Evolutionary conservation across 257 asterid genomes (phyloP), one percentile per base, ranked within the genome.

Genomic region (Rauvolfia tetraphylla): DNA sequence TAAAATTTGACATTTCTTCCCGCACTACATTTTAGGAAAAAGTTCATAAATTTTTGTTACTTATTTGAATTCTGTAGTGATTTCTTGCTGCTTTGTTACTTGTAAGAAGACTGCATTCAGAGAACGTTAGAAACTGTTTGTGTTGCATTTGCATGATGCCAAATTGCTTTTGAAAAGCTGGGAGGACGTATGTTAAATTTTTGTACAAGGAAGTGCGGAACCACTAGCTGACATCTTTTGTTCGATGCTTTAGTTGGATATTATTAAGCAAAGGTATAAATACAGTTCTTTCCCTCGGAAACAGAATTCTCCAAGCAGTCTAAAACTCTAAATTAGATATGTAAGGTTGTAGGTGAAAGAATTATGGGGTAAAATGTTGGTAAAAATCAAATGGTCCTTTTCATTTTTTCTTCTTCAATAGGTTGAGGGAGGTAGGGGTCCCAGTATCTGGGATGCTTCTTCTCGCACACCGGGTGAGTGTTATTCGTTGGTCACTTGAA

Each of bases 361-460:
- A 41, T 23, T 23, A 7, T 25, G 15, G 33, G 17, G 8, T 41
- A 8, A 3, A 41, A 41, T 41, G 44, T 41, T 41, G 44, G 44
- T n/a, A n/a, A n/a, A n/a, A n/a, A n/a, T n/a, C n/a, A n/a, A n/a
- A n/a, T n/a, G n/a, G n/a, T 41, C 8, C 17, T 0, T 46, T 46
- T 46, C 2, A 0, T 10, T 27, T 57, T 57, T 57, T n/a, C 63
- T 23, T 12, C 17, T 33, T 33, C 23, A 33, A 22, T 14, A 68
- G 72, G 44, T 68, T 68, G 72, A 68, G 48, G 90, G 81, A 75
- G 89, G 89, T 31, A 83, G 80, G 81, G 92, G 90, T n/a, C 84
- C 84, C 49, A 83, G 85, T 78, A 86, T 86, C 56, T 88, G 90
- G 89, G 90, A 86, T 85, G 86, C 81, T 44, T 88, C 85, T 78